These are phyloP conservation scores for button mushroom (Agaricus bisporus) DNA, from an alignment of 768 basidiomycete genomes.

Conservation along the genomic window DNA sequence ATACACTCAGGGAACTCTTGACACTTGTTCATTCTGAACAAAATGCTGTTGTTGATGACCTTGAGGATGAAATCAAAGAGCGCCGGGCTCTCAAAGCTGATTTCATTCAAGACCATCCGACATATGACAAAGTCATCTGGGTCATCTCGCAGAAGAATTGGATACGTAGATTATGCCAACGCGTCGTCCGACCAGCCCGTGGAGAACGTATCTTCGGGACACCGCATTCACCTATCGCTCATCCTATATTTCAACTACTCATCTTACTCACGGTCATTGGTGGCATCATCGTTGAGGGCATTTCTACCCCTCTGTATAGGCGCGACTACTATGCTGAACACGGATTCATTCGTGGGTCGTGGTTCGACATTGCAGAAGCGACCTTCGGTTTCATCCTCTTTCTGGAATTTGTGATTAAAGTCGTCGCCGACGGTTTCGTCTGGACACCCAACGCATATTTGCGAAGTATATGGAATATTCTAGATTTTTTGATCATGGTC, in stretches of 20 bases:
- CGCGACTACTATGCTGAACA: constrained; percentile 57
- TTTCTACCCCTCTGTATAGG: constrained; percentile 83
- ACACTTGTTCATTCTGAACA: constrained; percentile 56
- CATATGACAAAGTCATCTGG: constrained; percentile 89
- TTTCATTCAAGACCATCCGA: constrained; percentile 83
- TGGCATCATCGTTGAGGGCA: constrained; percentile 73
- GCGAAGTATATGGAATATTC: constrained; percentile 84
- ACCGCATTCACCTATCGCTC: constrained; percentile 55
- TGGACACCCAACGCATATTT: constrained; percentile 92
- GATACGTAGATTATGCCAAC: constrained; percentile 73
- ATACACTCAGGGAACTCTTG: constrained; percentile 51
- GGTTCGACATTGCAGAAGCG: constrained; percentile 84
- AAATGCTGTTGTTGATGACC: constrained; percentile 39
- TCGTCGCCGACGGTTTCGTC: constrained; percentile 87
- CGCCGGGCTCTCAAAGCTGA: constrained; percentile 73
- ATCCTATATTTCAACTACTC: constrained; percentile 67
- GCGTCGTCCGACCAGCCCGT: constrained; percentile 72
- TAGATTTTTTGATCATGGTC: constrained; percentile 82
- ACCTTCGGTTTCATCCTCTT: constrained; percentile 67
- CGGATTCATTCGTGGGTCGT: constrained; percentile 60
- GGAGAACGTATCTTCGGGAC: constrained; percentile 87
- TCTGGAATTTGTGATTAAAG: constrained; percentile 82
- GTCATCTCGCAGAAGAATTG: constrained; percentile 75
- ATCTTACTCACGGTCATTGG: constrained; percentile 74
- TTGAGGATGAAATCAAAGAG: constrained; percentile 61